Evolutionary conservation across 139 green algal species (phyloP), one percentile per base, ranked within the genome.

Genomic region (Closterium sp.): DNA sequence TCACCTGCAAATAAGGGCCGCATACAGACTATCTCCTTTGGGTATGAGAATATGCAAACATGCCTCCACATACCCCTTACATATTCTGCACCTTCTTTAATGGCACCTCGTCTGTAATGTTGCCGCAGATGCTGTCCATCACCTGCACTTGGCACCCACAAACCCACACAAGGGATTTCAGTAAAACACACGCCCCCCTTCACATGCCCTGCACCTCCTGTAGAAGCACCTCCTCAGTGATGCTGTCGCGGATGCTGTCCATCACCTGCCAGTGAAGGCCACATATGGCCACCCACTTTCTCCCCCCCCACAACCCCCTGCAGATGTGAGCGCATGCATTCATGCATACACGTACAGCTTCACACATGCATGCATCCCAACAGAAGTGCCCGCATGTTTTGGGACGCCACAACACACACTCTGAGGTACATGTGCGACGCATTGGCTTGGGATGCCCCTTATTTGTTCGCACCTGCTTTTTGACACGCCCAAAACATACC

Each of bases 101-200:
- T 4, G 91, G n/a, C 35, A 86, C 86, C 16, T 93, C 92, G 66
- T 94, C 92, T 30, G 89, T 93, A 34, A 94, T 93, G 88, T 94
- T 94, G 90, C 93, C 92, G 4, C 84, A n/a, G 30, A 94, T 94
- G 92, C 92, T 94, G 21, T n/a, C 55, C 90, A 93, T 34, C 33
- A 94, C 92, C 64, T 66, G 76, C 38, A 25, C 84, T 16, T 25
- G 84, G 19, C 31, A 12, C 19, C 84, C 10, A 32, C 9, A 32
- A 36, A 23, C 64, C 12, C 12, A 83, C n/a, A n/a, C n/a, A n/a
- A n/a, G n/a, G n/a, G n/a, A n/a, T n/a, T n/a, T n/a, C n/a, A n/a
- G n/a, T n/a, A n/a, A n/a, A n/a, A n/a, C n/a, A n/a, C n/a, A n/a
- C n/a, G n/a, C n/a, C n/a, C n/a, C n/a, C n/a, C n/a, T n/a, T n/a